phyloP scores from a whole-genome alignment of 2,329 filamentous ascomycete species.

The Sordariomycetes sp. region DNA sequence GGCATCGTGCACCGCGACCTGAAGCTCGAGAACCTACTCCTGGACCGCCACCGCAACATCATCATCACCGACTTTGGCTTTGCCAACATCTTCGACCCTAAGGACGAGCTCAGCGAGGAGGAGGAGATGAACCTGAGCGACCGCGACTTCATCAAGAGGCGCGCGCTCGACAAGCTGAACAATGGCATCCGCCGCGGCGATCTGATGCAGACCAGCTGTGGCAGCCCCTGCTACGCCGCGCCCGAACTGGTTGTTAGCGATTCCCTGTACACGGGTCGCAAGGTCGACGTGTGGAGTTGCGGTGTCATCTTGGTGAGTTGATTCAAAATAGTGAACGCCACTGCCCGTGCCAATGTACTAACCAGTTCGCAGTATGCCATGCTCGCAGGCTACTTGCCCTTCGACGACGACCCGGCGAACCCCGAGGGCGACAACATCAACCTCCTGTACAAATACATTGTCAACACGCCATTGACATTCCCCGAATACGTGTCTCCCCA shows the following conservation, averaged over 20 bases:
- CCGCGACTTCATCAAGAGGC: slow-evolving; percentile 76
- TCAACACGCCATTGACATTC: slow-evolving; percentile 91
- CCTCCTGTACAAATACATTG: slow-evolving; percentile 97
- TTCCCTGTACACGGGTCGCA: slow-evolving; percentile 90
- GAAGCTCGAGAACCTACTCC: slow-evolving; percentile 88
- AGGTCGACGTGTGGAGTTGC: slow-evolving; percentile 99
- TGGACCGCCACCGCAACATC: slow-evolving; percentile 96
- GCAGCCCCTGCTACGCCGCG: slow-evolving; percentile 94
- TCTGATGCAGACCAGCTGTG: slow-evolving; percentile 97
- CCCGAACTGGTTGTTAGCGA: slow-evolving; percentile 96
- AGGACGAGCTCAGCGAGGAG: slow-evolving; percentile 80
- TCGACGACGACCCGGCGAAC: slow-evolving; percentile 96
- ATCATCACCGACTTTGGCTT: slow-evolving; percentile 99
- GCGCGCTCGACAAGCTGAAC: slow-evolving; percentile 73
- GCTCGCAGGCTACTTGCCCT: slow-evolving; percentile 93
- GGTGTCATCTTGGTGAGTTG: slow-evolving; percentile 86
- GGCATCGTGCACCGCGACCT: slow-evolving; percentile 96
- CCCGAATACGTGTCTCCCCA: slow-evolving; percentile 98
- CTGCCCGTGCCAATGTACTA: neutral
- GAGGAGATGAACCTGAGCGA: slow-evolving; percentile 81
- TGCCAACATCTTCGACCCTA: slow-evolving; percentile 89
- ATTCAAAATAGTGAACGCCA: neutral
- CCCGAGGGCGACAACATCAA: slow-evolving; percentile 99
- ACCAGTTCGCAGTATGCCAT: slow-evolving; percentile 69
- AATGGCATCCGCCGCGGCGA: slow-evolving; percentile 73